Evolutionary conservation across 148 eudicot genomes (phyloP).

Genomic region (Euryodendron excelsum): DNA sequence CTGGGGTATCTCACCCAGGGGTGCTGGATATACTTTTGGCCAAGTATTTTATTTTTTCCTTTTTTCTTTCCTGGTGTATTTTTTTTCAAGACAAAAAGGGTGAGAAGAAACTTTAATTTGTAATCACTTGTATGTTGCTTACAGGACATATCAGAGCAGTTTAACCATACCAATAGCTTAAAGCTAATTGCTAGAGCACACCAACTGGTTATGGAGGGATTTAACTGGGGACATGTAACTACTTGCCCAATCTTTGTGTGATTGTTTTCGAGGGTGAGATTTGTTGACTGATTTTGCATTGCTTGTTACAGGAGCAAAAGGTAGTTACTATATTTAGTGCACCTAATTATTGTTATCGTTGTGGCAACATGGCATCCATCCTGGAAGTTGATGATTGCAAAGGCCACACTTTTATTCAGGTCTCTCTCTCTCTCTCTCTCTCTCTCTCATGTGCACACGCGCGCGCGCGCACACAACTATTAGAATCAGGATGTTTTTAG

Average conservation of each 20-base stretch:
- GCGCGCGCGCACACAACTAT: neutral
- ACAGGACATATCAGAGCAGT: conserved; percentile 95
- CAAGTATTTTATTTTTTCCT: conserved; percentile 41
- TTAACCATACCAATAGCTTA: conserved; percentile 76
- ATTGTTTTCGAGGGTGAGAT: neutral
- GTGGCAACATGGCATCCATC: conserved; percentile 98
- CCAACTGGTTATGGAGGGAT: conserved; percentile 97
- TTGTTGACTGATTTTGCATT: neutral
- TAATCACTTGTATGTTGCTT: neutral
- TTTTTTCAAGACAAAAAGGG: neutral
- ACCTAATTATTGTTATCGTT: conserved; percentile 91
- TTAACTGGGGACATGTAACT: conserved; percentile 90
- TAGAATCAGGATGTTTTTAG: neutral
- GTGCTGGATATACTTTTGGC: conserved; percentile 96
- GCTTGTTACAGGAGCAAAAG: conserved; percentile 72
- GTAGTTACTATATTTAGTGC: conserved; percentile 96
- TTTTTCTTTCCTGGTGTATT: neutral
- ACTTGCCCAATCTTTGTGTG: neutral
- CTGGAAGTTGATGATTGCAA: conserved; percentile 91
- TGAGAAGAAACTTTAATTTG: neutral
- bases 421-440: conserved; percentile 21
- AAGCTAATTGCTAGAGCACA: conserved; percentile 96
- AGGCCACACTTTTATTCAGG: conserved; percentile 92
- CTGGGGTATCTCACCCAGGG: conserved; percentile 97
- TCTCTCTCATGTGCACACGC: neutral